Conservation (phyloP, 129 eudicot genomes). For the Escallonia herrerae region DNA sequence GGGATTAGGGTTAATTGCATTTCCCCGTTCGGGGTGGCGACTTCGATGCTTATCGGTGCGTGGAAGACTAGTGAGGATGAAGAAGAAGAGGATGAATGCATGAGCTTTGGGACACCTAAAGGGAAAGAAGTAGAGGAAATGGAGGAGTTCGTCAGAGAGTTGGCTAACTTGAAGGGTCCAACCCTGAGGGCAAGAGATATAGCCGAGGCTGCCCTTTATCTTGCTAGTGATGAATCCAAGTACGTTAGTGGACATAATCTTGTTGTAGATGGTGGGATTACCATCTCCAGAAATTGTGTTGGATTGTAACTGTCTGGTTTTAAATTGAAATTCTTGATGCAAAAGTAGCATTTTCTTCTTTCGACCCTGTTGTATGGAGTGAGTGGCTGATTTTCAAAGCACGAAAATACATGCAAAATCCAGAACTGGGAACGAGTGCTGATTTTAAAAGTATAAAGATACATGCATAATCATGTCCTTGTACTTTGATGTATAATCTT, state of each 20-base stretch:
- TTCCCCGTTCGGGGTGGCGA: constrained; percentile 86
- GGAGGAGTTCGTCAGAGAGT: constrained; percentile 43
- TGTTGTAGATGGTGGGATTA: constrained; percentile 68
- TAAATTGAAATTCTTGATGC: too few relatives aligned
- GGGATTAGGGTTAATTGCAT: constrained; percentile 90
- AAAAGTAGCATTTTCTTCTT: too few relatives aligned
- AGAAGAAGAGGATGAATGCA: constrained; percentile 15
- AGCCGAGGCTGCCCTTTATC: constrained; percentile 79
- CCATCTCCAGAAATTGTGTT: constrained; percentile 55
- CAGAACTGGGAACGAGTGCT: too few relatives aligned
- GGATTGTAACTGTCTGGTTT: constrained; percentile 26
- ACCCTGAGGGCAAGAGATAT: constrained; percentile 52
- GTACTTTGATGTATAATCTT: too few relatives aligned
- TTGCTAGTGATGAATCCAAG: constrained; percentile 67
- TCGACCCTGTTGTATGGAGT: too few relatives aligned
- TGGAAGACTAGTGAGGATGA: constrained; percentile 35
- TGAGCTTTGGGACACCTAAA: constrained; percentile 16
- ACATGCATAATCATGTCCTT: too few relatives aligned
- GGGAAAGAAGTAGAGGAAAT: constrained; percentile 44
- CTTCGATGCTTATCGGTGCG: constrained; percentile 65
- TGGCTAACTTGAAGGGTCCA: constrained; percentile 55
- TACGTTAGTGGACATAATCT: constrained; percentile 85
- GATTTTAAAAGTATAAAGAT: too few relatives aligned
- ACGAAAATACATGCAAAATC: too few relatives aligned
- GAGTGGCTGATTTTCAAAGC: too few relatives aligned